Base-by-base conservation (phyloP, 1,284 basidiomycete genomes). In the Erythrobasidium hasegawianum region DNA sequence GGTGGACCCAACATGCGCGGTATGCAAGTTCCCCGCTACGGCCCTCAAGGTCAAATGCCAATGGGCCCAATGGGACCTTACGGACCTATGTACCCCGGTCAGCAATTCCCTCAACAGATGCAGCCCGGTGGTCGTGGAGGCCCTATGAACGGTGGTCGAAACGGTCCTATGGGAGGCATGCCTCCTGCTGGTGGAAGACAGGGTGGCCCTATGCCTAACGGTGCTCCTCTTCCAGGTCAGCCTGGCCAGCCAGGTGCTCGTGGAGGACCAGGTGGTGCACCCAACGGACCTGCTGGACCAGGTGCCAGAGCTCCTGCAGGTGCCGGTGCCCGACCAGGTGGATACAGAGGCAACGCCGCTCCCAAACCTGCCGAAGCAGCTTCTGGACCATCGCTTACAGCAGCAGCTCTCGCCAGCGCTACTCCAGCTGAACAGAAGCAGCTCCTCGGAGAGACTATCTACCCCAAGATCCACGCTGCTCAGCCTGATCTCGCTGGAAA, bases 401-500 rank as follows among this genome's bases (percentile, higher is more conserved):
- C 81, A 33, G 79, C 80, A 62, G 74, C 85, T 27, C 84, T 97
- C 68, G 86, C 87, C 62, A 84, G 80, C 73, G 87, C 87, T 20
- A 82, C 85, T 55, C 87, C 90, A 55, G 84, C 87, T 81, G 91
- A 95, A 79, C 92, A 95, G 83, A 97, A 96, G 83, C 93, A 71
- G 68, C 74, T 69, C 33, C 47, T 71, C 69, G 86, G 62, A 62
- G 71, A 70, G 56, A 64, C 60, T 41, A 71, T 75, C 50, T 75
- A 75, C 71, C 74, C 72, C 68, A 69, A 71, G 65, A 71, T 72
- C 54, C 65, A 62, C 73, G 78, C 76, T 54, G 75, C 77, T 54
- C 79, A 82, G 74, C 89, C 91, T 65, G 91, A 94, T 47, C 82
- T 95, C 75, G 91, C 94, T 69, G 93, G 93, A 71, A 96, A 97